Percentiles rank a stretch among this genome's conserved stretches.
These are phyloP conservation scores for Scenedesmus sp. DNA, from an alignment of 163 green algal genomes.

Conservation along the genomic window DNA sequence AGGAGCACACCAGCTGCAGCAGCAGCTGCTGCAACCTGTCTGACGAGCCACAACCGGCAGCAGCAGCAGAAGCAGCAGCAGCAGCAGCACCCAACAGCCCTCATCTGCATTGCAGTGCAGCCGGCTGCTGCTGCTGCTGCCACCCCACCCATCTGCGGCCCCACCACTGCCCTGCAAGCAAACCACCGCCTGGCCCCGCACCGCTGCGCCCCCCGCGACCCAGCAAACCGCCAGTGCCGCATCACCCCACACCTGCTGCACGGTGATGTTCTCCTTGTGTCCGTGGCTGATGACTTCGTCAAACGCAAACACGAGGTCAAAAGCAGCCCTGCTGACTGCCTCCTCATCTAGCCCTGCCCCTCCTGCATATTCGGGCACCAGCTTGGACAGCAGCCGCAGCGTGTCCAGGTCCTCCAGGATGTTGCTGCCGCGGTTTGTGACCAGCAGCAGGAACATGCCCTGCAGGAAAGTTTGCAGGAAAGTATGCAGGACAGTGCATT, in stretches of 20 bases:
- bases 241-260: slow-evolving; percentile 69
- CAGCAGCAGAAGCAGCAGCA: not conserved
- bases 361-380: slow-evolving; percentile 93
- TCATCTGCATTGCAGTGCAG: not conserved
- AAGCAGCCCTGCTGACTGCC: slow-evolving; percentile 81
- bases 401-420: slow-evolving; percentile 99
- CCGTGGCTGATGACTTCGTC: slow-evolving; percentile 97
- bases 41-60: too few relatives aligned
- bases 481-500: not conserved
- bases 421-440: slow-evolving; percentile 99
- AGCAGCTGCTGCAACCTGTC: too few relatives aligned
- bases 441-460: slow-evolving; percentile 96
- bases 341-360: slow-evolving; percentile 86
- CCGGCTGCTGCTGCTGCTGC: not conserved
- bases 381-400: slow-evolving; percentile 95
- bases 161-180: not conserved
- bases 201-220: not conserved
- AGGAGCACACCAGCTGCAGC: not conserved
- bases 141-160: not conserved
- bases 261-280: slow-evolving; percentile 96
- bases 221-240: too few relatives aligned
- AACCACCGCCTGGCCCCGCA: not conserved
- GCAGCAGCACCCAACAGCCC: not conserved
- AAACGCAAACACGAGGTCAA: slow-evolving; percentile 99
- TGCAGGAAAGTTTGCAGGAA: slow-evolving; percentile 55